Percentiles rank a stretch among this genome's conserved stretches.
Evolutionary conservation across 768 basidiomycete genomes (phyloP).

Genomic region (Tubosaeta brunneosetosa): DNA sequence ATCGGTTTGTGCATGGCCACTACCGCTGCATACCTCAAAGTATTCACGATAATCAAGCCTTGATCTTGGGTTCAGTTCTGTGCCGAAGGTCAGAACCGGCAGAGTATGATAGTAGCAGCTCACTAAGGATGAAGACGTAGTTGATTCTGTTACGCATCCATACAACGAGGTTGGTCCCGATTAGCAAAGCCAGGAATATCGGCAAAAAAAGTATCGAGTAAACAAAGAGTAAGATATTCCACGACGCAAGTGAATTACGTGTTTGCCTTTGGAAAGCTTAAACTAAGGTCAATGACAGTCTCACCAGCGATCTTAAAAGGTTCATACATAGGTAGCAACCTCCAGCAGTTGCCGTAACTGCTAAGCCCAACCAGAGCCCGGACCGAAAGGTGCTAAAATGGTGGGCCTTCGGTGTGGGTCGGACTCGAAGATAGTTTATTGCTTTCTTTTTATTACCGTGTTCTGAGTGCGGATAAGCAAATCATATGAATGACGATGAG

Average conservation of each 20-base stretch:
- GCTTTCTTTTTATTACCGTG: slow-evolving; percentile 80
- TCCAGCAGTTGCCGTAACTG: slow-evolving; percentile 59
- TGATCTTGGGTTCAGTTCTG: slow-evolving; percentile 67
- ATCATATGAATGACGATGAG: neutral
- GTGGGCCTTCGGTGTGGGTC: slow-evolving; percentile 48
- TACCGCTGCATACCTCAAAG: slow-evolving; percentile 44
- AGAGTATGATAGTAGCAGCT: slow-evolving; percentile 9
- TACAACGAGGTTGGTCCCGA: slow-evolving; percentile 78
- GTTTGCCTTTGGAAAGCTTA: slow-evolving; percentile 55
- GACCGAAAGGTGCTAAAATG: slow-evolving; percentile 72
- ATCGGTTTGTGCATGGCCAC: neutral
- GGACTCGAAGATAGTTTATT: slow-evolving; percentile 56
- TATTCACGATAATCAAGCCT: slow-evolving; percentile 78
- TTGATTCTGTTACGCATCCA: slow-evolving; percentile 81
- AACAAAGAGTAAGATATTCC: slow-evolving; percentile 70
- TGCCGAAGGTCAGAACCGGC: slow-evolving; percentile 4
- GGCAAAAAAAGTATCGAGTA: slow-evolving; percentile 77
- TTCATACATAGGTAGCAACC: slow-evolving; percentile 57
- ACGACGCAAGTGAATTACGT: slow-evolving; percentile 54
- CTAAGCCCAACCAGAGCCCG: slow-evolving; percentile 67
- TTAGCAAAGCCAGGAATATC: slow-evolving; percentile 65
- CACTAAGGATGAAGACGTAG: slow-evolving; percentile 89
- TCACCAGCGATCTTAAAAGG: neutral
- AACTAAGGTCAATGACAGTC: neutral
- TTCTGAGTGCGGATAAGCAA: slow-evolving; percentile 29